Base-by-base conservation (phyloP, 495 filamentous ascomycete species). In the Aspergillus avenaceus region DNA sequence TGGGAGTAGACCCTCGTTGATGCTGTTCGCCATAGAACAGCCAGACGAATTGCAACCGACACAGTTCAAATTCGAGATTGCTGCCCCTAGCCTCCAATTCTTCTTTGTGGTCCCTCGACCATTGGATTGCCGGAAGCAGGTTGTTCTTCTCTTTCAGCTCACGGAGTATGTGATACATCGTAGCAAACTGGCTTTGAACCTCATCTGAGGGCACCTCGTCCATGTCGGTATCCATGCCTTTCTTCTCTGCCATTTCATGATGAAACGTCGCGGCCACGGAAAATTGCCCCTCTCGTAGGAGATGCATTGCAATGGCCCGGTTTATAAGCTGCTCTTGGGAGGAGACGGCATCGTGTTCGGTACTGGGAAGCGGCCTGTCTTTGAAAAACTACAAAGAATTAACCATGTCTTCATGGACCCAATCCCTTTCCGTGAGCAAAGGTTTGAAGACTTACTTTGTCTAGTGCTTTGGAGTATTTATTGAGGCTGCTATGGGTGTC, bases 241-340 rank as follows among this genome's bases (percentile, higher is more conserved):
- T 55, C 52, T 71, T 54, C 49, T 78, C 53, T 4, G 66, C 37
- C 34, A 73, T 70, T 37, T 96, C 91, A 9, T 70, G 67, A 16
- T 91, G 77, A 50, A 97, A 96, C 4, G 85, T 89, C 4, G 83
- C 76, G 3, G 91, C 91, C 1, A 96, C 92, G 13, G 68, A 73
- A 65, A 98, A 97, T 62, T 96, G 87, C 28, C 93, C 93, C 73
- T 97, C 95, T 19, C 93, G 84, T 14, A 97, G 79, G 12, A 98
- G 75, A 64, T 98, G 93, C 91, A 98, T 96, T 3, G 87, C 88
- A 47, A 97, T 93, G 18, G 93, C 93, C 19, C 91, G 78, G 64
- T 97, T 92, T 58, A 97, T 87, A 8, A 96, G 78, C 28, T 78
- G 69, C 5, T 84, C 74, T 51, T 95, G 84, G 21, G 84, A 78